Conservation (phyloP, 2,329 filamentous ascomycete genomes). For the Simplicillium sp. region DNA sequence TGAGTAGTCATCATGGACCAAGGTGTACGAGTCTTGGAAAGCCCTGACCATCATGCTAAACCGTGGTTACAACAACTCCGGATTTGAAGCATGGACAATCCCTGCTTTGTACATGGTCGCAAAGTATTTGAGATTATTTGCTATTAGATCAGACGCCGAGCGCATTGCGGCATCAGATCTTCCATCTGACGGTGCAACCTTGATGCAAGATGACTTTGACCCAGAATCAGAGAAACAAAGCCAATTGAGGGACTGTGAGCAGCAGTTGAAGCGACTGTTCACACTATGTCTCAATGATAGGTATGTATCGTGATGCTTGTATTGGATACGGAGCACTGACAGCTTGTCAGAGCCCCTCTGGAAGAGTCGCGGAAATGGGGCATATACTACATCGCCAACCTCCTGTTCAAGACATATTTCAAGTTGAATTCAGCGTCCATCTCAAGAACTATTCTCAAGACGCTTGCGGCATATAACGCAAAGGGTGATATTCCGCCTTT, state of each 20-base stretch:
- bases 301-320: conserved; percentile 35
- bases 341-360: conserved; percentile 55
- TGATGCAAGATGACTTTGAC: conserved; percentile 74
- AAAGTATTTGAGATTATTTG: conserved; percentile 78
- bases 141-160: conserved; percentile 80
- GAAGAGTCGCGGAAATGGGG: conserved; percentile 96
- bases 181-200: conserved; percentile 26
- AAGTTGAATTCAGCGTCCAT: conserved; percentile 85
- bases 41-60: conserved; percentile 69
- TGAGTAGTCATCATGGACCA: conserved; percentile 58
- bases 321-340: not conserved
- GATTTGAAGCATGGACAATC: conserved; percentile 84
- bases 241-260: conserved; percentile 81
- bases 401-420: conserved; percentile 98
- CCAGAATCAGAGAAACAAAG: conserved; percentile 68
- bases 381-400: conserved; percentile 87
- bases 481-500: conserved; percentile 72
- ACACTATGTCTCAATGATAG: conserved; percentile 82
- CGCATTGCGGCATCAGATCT: conserved; percentile 27
- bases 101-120: conserved; percentile 82
- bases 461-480: conserved; percentile 62
- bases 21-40: conserved; percentile 82
- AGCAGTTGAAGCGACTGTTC: conserved; percentile 87
- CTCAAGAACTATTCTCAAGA: conserved; percentile 81
- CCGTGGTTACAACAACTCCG: conserved; percentile 66